Evolutionary conservation across 345 rosid species (phyloP).

Genomic region (Syzygium jambos): DNA sequence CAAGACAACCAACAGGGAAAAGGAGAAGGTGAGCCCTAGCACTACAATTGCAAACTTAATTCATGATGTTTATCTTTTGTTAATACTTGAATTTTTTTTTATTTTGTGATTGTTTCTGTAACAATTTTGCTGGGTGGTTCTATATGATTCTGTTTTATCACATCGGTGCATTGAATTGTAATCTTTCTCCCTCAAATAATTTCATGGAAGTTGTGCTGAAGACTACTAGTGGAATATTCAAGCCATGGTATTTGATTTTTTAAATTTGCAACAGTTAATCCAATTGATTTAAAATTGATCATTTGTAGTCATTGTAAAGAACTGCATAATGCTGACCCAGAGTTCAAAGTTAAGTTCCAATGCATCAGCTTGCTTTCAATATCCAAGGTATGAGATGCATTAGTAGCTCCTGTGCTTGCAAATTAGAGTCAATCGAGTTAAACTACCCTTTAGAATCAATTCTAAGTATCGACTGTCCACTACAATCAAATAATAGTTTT

Average conservation of each 20-base stretch:
- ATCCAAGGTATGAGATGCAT: not conserved
- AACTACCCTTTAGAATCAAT: not conserved
- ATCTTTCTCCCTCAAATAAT: not conserved
- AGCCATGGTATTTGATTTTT: not conserved
- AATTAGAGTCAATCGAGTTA: not conserved
- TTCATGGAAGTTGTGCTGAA: not conserved
- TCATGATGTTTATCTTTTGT: not conserved
- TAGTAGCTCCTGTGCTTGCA: conserved; percentile 9
- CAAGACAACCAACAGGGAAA: conserved; percentile 58
- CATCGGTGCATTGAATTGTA: not conserved
- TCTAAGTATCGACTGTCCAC: not conserved
- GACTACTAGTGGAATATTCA: not conserved
- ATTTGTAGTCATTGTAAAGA: not conserved
- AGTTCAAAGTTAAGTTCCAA: not conserved
- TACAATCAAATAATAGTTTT: not conserved
- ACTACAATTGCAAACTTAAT: not conserved
- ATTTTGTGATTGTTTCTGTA: not conserved
- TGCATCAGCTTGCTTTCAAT: not conserved
- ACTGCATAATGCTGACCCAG: not conserved
- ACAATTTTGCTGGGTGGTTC: not conserved
- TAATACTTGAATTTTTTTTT: not conserved
- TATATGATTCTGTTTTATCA: not conserved
- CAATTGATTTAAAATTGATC: not conserved
- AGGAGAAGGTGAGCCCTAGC: conserved; percentile 49
- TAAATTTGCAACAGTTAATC: not conserved